These are phyloP conservation scores for Ogataea paradorogensis DNA, from an alignment of 805 yeast genomes.

Conservation along the genomic window DNA sequence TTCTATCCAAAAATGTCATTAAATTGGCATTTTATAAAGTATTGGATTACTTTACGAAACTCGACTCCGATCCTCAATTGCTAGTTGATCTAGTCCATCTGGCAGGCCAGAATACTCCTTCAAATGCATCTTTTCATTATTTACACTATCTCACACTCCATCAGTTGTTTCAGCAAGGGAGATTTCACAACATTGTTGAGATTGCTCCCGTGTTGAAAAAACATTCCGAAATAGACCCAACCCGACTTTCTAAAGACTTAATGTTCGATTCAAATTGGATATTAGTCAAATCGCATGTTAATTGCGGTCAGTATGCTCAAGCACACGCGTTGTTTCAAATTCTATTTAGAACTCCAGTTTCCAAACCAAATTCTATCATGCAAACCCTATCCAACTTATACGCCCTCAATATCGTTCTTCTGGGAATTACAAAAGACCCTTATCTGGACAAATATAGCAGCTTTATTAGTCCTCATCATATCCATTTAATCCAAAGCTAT, in stretches of 20 bases:
- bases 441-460: constrained; percentile 16
- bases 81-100: background rate
- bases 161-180: constrained; percentile 1
- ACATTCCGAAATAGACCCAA: constrained; percentile 15
- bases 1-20: background rate
- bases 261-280: constrained; percentile 20
- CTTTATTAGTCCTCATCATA: constrained; percentile 4
- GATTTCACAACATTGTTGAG: background rate
- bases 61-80: constrained; percentile 1
- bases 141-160: constrained; percentile 7
- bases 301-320: constrained; percentile 12
- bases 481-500: constrained; percentile 16
- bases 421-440: constrained; percentile 7
- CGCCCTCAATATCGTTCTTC: constrained; percentile 16
- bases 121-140: constrained; percentile 6
- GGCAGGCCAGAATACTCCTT: background rate
- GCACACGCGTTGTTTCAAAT: constrained; percentile 21
- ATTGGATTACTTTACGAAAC: constrained; percentile 1
- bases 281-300: constrained; percentile 20
- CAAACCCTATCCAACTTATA: constrained; percentile 17
- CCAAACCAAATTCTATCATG: background rate
- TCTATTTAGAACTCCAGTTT: constrained; percentile 18
- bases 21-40: constrained; percentile 10
- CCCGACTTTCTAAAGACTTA: constrained; percentile 5
- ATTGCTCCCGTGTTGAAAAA: background rate